Evolutionary conservation across 192 early-diverging fungal species (phyloP), one percentile per base, ranked within the genome.

Genomic region (Backusella sp.): DNA sequence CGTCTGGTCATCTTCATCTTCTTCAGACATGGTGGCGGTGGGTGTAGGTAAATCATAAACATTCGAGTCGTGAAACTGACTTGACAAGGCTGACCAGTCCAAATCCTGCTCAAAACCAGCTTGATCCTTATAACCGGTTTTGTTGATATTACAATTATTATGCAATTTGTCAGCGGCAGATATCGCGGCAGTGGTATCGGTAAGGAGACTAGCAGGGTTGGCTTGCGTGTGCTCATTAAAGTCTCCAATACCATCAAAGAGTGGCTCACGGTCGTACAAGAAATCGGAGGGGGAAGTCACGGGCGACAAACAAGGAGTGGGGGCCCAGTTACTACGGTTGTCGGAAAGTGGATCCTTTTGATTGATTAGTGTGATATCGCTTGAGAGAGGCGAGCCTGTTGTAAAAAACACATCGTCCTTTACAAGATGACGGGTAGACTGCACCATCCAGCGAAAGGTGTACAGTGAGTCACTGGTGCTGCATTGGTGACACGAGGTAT

Each of bases 201-300:
- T 71, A 68, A 36, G 66, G 34, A 59, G 53, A 21, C 1, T 59
- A 44, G 70, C 41, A 46, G 37, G n/a, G 44, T 42, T 30, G 17
- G 9, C 8, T 52, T 23, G 9, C 1, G 17, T 23, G 19, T 72
- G 39, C 35, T 72, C 70, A 49, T 41, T 42, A 34, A 44, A 34
- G 52, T 76, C 67, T 39, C 69, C 75, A 26, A 76, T 66, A 23
- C 75, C 75, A 70, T 76, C 75, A 76, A 76, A 76, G 9, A 76
- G 62, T 26, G 75, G 75, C 23, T 76, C 75, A 19, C 44, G 44
- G 49, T 76, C 68, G 46, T 70, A 76, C 67, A 76, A 37, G 36
- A 76, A 67, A 35, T 67, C 68, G 21, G 75, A 70, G 0, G 75
- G 75, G 9, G 75, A 76, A 23, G 75, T 76, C 32, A 76, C 75